Base-by-base conservation (phyloP, 2,329 filamentous ascomycete species). In the Orbilia ellipsospora region DNA sequence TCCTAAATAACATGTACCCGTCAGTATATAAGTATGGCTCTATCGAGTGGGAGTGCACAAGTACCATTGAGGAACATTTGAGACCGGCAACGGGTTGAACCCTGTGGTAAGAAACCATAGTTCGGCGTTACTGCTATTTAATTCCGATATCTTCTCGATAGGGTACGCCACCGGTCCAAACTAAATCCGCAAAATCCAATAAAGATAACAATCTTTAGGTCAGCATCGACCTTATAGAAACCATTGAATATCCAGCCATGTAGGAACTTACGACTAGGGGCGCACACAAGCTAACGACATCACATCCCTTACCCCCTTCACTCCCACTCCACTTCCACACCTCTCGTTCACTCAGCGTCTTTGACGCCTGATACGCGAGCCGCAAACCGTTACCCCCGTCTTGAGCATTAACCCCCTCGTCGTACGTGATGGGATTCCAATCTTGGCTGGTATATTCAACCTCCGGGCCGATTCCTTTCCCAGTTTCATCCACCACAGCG, bases 401-500 rank as follows among this genome's bases (percentile, higher is more conserved):
- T 36, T 10, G 31, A 36, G 31, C 31, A 80, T 81, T 80, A 0
- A 83, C 76, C 0, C 86, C 85, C 73, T 88, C 81, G 60, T 87
- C 83, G 13, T 82, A 82, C 0, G 85, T 88, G 18, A 88, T 82
- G 0, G 86, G 86, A 78, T 88, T 88, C 87, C 87, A 89, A 78
- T 88, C 86, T 0, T 82, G 80, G 65, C 85, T 86, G 0, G 84
- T 85, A 80, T 88, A 88, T 1, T 81, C 84, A 78, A 87, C 84
- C 4, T 82, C 83, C 1, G 83, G 82, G 78, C 82, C 82, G 72
- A 81, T 81, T 23, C 86, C 87, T 78, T 89, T 88, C 80, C 83
- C 85, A 0, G 83, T 80, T 18, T 69, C 73, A 78, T 90, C 84
- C 57, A 90, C 79, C 16, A 91, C 89, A 0, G 88, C 84, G n/a